These are phyloP conservation scores for Asterochloris erici DNA, from an alignment of 139 green algal genomes.

Conservation along the genomic window DNA sequence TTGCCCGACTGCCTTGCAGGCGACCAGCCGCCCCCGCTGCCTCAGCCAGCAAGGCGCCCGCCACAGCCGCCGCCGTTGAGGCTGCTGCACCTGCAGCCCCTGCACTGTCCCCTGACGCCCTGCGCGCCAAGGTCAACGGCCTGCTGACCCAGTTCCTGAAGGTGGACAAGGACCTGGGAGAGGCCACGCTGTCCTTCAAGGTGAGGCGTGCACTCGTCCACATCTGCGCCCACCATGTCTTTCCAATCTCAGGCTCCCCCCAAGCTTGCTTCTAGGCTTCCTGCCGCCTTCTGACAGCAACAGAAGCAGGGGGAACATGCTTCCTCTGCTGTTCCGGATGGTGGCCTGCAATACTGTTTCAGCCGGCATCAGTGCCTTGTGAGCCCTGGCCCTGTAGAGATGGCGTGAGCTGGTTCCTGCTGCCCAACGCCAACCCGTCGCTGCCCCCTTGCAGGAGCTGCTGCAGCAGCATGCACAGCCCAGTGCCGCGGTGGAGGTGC, in stretches of 20 bases:
- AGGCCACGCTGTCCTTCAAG: constrained; percentile 21
- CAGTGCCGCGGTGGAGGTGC: no score
- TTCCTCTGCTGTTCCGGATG: not conserved
- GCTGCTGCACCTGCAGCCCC: not conserved
- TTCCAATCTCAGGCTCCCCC: not conserved
- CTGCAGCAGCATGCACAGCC: no score
- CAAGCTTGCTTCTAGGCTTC: not conserved
- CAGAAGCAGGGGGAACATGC: not conserved
- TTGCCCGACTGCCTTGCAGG: not conserved
- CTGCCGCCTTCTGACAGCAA: not conserved
- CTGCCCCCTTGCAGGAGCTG: no score
- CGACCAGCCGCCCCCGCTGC: not conserved
- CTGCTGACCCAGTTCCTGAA: constrained; percentile 25
- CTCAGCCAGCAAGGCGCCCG: not conserved
- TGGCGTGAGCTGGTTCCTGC: no score
- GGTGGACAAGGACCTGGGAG: constrained; percentile 29
- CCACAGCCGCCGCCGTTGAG: not conserved
- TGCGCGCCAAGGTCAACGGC: constrained; percentile 21
- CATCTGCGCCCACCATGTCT: not conserved
- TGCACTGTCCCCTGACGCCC: constrained; percentile 17
- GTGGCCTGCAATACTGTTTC: not conserved
- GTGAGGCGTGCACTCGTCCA: not conserved
- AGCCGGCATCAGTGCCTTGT: not conserved
- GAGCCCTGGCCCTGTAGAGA: no score
- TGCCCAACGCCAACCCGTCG: no score